Evolutionary conservation across 2,329 filamentous ascomycete species (phyloP).

Genomic region (Aspergillus neoniger): DNA sequence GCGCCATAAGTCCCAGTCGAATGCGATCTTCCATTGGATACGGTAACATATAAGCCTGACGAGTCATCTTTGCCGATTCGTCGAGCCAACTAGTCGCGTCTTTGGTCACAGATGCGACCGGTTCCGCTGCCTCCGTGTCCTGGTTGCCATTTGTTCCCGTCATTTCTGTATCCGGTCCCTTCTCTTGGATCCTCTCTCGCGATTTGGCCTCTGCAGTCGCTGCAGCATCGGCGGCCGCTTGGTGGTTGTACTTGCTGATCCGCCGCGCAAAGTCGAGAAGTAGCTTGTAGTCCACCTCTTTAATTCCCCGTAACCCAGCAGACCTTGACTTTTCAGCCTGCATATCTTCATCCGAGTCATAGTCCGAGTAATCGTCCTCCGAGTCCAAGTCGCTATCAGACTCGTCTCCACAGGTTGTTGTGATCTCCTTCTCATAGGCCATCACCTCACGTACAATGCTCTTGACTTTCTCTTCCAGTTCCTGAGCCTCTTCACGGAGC

Average conservation of each 20-base stretch:
- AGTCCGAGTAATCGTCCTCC: conserved; percentile 28
- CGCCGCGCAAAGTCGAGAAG: conserved; percentile 49
- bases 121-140: conserved; percentile 26
- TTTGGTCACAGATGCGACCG: conserved; percentile 42
- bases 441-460: conserved; percentile 45
- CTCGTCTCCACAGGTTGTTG: conserved; percentile 35
- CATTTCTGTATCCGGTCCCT: conserved; percentile 35
- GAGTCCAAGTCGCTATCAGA: conserved; percentile 35
- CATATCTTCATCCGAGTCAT: conserved; percentile 15
- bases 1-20: conserved; percentile 49
- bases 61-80: conserved; percentile 42
- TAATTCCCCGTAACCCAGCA: conserved; percentile 21
- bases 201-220: conserved; percentile 26
- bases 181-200: conserved; percentile 21
- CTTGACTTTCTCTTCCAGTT: conserved; percentile 44
- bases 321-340: conserved; percentile 14
- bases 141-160: conserved; percentile 31
- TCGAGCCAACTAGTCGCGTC: conserved; percentile 45
- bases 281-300: conserved; percentile 47
- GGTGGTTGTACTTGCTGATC: conserved; percentile 51
- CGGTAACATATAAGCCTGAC: conserved; percentile 45
- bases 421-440: conserved; percentile 43
- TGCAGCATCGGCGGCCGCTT: conserved; percentile 47
- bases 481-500: conserved; percentile 43
- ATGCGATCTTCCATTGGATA: conserved; percentile 50